Percentiles rank a stretch among this genome's conserved stretches.
Evolutionary conservation across 345 rosid species (phyloP).

Genomic region (Bretschneidera sinensis): DNA sequence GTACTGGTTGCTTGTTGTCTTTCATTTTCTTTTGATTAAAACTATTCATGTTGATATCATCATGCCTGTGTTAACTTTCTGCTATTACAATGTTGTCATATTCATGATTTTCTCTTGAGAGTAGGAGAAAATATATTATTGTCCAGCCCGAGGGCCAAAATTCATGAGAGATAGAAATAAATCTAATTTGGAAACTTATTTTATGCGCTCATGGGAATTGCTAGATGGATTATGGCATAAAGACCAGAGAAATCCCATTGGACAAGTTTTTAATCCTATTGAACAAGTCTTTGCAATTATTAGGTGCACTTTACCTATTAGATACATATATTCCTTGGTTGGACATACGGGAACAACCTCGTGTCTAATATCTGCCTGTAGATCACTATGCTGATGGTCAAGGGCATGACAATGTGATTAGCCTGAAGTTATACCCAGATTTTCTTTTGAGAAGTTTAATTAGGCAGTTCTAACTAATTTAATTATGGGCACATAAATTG

Average conservation of each 20-base stretch:
- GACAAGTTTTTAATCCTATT: too few species aligned
- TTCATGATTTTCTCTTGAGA: background rate
- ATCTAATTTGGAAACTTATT: too few species aligned
- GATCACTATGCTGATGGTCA: background rate
- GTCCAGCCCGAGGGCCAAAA: background rate
- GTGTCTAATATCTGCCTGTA: background rate
- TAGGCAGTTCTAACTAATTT: constrained; percentile 6
- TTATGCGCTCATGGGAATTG: too few species aligned
- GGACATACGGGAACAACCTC: background rate
- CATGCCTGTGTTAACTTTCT: background rate
- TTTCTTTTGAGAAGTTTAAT: constrained; percentile 8
- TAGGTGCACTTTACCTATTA: too few species aligned
- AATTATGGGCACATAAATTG: constrained; percentile 19
- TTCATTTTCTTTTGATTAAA: too few species aligned
- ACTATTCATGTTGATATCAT: background rate
- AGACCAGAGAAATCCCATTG: too few species aligned
- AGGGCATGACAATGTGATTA: background rate
- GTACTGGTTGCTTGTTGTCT: background rate
- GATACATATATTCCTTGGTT: background rate
- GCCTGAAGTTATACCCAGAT: background rate
- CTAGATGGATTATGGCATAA: too few species aligned
- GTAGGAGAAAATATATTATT: background rate
- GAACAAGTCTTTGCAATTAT: too few species aligned
- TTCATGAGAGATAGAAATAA: background rate
- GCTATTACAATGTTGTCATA: background rate